A percentile compares a stretch with the other conserved stretches of the same genome.
These are phyloP conservation scores for Oidiodendron maius DNA, from an alignment of 495 filamentous ascomycete genomes.

Conservation along the genomic window DNA sequence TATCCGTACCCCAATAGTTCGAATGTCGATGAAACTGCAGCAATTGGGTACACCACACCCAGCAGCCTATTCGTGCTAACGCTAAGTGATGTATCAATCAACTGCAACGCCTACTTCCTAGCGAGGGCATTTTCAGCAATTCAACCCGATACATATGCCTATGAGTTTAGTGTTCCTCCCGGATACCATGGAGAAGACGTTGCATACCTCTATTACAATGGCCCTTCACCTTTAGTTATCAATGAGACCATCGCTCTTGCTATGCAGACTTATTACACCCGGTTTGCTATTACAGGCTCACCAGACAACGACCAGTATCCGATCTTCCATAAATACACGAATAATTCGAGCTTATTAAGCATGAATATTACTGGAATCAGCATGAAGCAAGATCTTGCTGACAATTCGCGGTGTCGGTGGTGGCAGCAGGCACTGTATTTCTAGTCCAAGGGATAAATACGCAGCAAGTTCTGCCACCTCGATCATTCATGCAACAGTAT, in stretches of 20 bases:
- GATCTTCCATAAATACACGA: constrained; percentile 16
- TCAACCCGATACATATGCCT: constrained; percentile 38
- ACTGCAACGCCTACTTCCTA: constrained; percentile 44
- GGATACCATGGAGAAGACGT: constrained; percentile 48
- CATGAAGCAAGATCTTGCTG: constrained; percentile 24
- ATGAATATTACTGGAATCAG: too few relatives aligned
- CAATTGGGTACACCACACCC: constrained; percentile 37
- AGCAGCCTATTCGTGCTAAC: constrained; percentile 29
- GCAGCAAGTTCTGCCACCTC: too few relatives aligned
- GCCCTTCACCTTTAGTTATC: constrained; percentile 23
- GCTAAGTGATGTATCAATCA: constrained; percentile 36
- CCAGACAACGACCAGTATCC: constrained; percentile 20
- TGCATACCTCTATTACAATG: constrained; percentile 45
- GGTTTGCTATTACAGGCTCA: constrained; percentile 38
- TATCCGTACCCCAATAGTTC: too few relatives aligned
- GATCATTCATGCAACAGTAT: too few relatives aligned
- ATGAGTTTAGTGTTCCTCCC: constrained; percentile 56
- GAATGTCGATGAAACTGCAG: constrained; percentile 29
- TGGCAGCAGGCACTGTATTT: constrained; percentile 38
- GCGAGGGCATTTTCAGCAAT: constrained; percentile 13
- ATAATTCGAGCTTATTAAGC: constrained; percentile 8
- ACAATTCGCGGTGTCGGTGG: constrained; percentile 30
- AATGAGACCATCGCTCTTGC: constrained; percentile 30
- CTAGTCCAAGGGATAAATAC: too few relatives aligned
- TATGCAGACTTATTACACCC: constrained; percentile 55